These are phyloP conservation scores for Tilletiopsis washingtonensis DNA, from an alignment of 1,284 basidiomycete genomes.

Conservation along the genomic window DNA sequence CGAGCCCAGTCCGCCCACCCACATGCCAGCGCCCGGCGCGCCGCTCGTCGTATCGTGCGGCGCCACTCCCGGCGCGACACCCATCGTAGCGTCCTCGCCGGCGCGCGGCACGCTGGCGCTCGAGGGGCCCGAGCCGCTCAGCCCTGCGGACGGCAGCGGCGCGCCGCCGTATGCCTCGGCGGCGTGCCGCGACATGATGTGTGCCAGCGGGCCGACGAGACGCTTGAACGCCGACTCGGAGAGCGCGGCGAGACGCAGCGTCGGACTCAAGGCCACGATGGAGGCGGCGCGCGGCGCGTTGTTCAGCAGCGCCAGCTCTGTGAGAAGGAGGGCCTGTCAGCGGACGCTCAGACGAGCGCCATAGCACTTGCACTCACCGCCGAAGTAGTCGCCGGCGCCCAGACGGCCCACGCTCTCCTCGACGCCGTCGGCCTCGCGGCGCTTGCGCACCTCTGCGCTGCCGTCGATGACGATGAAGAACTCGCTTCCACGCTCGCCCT, in stretches of 20 bases:
- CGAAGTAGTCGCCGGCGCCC: conserved; percentile 92
- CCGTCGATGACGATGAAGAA: conserved; percentile 97
- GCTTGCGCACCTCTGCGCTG: conserved; percentile 76
- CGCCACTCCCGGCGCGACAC: conserved; percentile 1
- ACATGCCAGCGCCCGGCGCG: conserved; percentile 2
- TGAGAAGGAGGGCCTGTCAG: neutral
- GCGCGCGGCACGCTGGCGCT: neutral
- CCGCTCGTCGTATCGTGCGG: conserved; percentile 1
- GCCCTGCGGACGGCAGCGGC: neutral
- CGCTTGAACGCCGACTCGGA: conserved; percentile 91
- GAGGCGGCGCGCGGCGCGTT: conserved; percentile 85
- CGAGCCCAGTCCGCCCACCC: conserved; percentile 8
- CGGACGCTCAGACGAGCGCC: neutral
- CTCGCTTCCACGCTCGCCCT: conserved; percentile 90
- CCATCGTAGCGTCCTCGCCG: neutral
- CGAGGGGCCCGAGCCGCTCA: neutral
- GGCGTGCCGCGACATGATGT: conserved; percentile 78
- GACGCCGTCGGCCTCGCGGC: conserved; percentile 42
- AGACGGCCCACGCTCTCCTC: conserved; percentile 59
- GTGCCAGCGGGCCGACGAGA: conserved; percentile 77
- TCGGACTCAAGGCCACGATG: conserved; percentile 63
- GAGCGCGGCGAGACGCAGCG: conserved; percentile 67
- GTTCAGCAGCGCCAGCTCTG: conserved; percentile 75
- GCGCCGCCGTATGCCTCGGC: conserved; percentile 35
- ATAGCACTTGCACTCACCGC: conserved; percentile 53